phyloP scores from a whole-genome alignment of 2,329 filamentous ascomycete genomes.

The Clathrospora elynae region DNA sequence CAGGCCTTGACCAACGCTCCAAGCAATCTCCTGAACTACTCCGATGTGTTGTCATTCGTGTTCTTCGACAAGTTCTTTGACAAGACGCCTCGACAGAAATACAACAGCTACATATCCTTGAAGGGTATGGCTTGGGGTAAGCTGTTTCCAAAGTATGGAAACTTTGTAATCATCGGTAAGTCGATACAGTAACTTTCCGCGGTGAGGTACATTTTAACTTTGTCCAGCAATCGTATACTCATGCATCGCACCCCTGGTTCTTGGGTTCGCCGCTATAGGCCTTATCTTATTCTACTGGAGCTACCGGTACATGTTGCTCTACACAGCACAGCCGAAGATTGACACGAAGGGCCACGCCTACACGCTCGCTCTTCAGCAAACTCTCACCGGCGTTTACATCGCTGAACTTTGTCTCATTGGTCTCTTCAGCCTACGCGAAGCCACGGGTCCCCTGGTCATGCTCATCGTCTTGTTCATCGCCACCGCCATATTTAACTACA shows the following conservation, averaged over 20 bases:
- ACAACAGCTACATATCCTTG: conserved; percentile 41
- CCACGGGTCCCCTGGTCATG: conserved; percentile 43
- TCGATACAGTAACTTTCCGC: neutral
- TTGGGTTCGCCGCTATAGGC: conserved; percentile 79
- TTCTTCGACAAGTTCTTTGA: conserved; percentile 76
- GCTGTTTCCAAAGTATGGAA: conserved; percentile 49
- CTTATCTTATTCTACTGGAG: conserved; percentile 83
- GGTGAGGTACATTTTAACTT: conserved; percentile 13
- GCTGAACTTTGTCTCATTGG: conserved; percentile 83
- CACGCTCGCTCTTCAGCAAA: conserved; percentile 82
- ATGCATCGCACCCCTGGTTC: conserved; percentile 81
- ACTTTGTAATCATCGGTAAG: conserved; percentile 50
- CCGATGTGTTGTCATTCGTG: conserved; percentile 73
- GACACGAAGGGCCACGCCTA: conserved; percentile 90
- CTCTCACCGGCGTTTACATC: conserved; percentile 83
- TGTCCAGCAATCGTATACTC: conserved; percentile 77
- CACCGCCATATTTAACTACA: conserved; percentile 42
- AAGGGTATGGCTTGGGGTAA: conserved; percentile 49
- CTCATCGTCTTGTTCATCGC: conserved; percentile 37
- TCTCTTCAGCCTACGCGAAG: conserved; percentile 63
- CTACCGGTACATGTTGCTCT: conserved; percentile 89
- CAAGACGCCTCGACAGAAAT: conserved; percentile 66
- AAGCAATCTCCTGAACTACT: conserved; percentile 73
- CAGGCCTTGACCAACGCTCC: conserved; percentile 84
- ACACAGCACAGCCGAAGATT: conserved; percentile 78